A percentile compares a stretch with the other conserved stretches of the same genome.
These are phyloP conservation scores for Plasmopara viticola DNA, from an alignment of 352 stramenopile genomes.

Conservation along the genomic window DNA sequence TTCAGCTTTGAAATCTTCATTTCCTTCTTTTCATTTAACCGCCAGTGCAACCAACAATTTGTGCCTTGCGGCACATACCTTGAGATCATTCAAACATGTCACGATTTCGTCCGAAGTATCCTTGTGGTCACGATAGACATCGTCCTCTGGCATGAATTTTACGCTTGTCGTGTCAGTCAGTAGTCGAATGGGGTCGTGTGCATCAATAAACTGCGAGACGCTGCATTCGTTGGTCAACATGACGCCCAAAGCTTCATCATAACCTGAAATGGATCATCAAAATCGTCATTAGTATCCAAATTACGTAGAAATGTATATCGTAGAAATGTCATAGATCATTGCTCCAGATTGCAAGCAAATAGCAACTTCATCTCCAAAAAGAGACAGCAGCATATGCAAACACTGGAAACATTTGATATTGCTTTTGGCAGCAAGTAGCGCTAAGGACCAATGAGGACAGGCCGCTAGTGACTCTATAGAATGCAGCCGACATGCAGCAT, in stretches of 20 bases:
- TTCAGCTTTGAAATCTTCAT: slow-evolving; percentile 79
- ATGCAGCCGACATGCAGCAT: slow-evolving; percentile 59
- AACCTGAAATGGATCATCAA: slow-evolving; percentile 44
- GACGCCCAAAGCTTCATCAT: slow-evolving; percentile 88
- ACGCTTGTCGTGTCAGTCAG: slow-evolving; percentile 94
- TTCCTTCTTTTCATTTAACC: slow-evolving; percentile 21
- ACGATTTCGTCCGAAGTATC: slow-evolving; percentile 79
- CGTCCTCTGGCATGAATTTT: slow-evolving; percentile 77
- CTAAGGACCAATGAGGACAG: slow-evolving; percentile 71
- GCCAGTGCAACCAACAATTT: neutral
- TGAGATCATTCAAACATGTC: slow-evolving; percentile 86
- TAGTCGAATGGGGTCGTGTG: slow-evolving; percentile 92
- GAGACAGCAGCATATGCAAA: slow-evolving; percentile 32
- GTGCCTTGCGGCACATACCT: slow-evolving; percentile 44
- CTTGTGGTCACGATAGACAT: slow-evolving; percentile 76
- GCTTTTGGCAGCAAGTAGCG: slow-evolving; percentile 87
- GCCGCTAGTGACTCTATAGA: slow-evolving; percentile 87
- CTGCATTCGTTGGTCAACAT: slow-evolving; percentile 80
- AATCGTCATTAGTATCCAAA: slow-evolving; percentile 6
- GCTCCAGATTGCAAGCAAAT: slow-evolving; percentile 50
- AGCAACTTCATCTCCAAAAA: slow-evolving; percentile 21
- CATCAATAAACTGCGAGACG: slow-evolving; percentile 83
- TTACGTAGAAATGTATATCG: slow-evolving; percentile 7
- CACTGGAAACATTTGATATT: slow-evolving; percentile 79
- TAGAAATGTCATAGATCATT: slow-evolving; percentile 81